These are phyloP conservation scores for Phyllosticta citrichinensis DNA, from an alignment of 2,329 filamentous ascomycete species.

Conservation along the genomic window DNA sequence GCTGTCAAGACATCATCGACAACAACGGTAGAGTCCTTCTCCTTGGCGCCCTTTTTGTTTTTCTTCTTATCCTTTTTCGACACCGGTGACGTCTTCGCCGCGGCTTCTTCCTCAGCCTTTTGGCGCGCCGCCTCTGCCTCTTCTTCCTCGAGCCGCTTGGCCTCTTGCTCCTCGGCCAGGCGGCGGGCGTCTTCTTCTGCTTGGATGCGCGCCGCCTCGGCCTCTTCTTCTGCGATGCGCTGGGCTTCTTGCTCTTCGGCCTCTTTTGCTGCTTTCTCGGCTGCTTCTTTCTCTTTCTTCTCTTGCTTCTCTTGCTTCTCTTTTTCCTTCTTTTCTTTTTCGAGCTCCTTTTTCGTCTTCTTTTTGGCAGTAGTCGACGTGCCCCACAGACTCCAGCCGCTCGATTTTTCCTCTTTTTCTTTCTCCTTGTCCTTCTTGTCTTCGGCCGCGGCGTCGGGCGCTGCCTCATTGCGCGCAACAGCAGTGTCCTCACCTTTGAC, in stretches of 20 bases:
- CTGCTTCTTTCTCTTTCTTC: conserved; percentile 13
- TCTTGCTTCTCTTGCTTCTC: conserved; percentile 18
- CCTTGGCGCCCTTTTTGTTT: conserved; percentile 39
- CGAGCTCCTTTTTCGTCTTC: conserved; percentile 16
- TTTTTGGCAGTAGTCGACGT: conserved; percentile 7
- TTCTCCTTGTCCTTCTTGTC: conserved; percentile 4
- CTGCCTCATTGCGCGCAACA: conserved; percentile 25
- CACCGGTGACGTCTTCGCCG: conserved; percentile 7
- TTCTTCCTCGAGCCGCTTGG: conserved; percentile 15
- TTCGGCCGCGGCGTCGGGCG: conserved; percentile 20
- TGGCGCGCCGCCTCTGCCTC: conserved; percentile 5
- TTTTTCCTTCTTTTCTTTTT: conserved; percentile 14
- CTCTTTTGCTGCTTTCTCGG: background rate
- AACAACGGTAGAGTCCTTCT: conserved; percentile 16
- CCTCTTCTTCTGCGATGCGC: conserved; percentile 13
- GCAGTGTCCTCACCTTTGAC: background rate
- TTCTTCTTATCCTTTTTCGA: conserved; percentile 31
- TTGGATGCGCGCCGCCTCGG: conserved; percentile 10
- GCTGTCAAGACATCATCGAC: conserved; percentile 11
- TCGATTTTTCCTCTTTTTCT: conserved; percentile 3
- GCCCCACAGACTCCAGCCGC: conserved; percentile 15
- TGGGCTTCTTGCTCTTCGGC: conserved; percentile 6
- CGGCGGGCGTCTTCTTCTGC: conserved; percentile 12
- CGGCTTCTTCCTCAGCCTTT: conserved; percentile 14
- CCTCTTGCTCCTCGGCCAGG: conserved; percentile 11